These are phyloP conservation scores for Colletotrichum kahawae DNA, from an alignment of 2,329 filamentous ascomycete species.

Conservation along the genomic window DNA sequence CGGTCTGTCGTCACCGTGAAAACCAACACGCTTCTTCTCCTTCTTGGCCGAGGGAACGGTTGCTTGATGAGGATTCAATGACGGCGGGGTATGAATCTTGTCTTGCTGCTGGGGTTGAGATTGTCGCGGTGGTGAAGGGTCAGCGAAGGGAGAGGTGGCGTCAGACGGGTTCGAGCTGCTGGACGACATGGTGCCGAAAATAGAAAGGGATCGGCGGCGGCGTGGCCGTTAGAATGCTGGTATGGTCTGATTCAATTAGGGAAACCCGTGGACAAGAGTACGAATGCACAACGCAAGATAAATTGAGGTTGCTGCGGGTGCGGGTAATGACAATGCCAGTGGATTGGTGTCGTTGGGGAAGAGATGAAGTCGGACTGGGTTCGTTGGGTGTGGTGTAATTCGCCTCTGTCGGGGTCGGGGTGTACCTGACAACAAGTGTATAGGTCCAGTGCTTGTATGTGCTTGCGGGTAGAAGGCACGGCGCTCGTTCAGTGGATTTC, in stretches of 20 bases:
- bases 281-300: background rate
- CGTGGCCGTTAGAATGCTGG: background rate
- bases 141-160: background rate
- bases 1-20: constrained; percentile 27
- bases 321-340: background rate
- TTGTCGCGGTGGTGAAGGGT: background rate
- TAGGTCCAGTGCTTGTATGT: background rate
- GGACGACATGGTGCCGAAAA: constrained; percentile 5
- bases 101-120: background rate
- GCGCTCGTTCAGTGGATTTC: constrained; percentile 8
- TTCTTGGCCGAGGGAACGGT: constrained; percentile 25
- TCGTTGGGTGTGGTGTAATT: background rate
- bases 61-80: background rate
- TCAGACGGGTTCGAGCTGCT: background rate
- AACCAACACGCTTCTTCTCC: constrained; percentile 47
- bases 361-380: background rate
- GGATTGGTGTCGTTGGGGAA: background rate
- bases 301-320: background rate
- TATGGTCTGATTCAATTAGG: background rate
- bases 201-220: constrained; percentile 4
- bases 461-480: background rate
- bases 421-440: background rate
- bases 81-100: constrained; percentile 7
- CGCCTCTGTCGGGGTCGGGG: background rate
- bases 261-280: background rate